Conservation (phyloP, 495 filamentous ascomycete genomes). For the Daldinia loculata region DNA sequence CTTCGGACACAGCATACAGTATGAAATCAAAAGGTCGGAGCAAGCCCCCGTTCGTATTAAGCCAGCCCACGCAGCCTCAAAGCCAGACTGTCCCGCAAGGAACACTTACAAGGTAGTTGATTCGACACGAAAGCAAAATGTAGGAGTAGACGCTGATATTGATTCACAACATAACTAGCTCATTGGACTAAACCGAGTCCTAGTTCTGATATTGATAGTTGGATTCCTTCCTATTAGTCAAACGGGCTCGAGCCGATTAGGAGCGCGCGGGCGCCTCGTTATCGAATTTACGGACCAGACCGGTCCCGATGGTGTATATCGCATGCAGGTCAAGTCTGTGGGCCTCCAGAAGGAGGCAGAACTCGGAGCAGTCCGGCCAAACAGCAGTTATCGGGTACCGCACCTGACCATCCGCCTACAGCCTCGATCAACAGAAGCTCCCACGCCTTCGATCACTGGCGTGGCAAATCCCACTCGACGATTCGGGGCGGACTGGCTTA, state of each 20-base stretch:
- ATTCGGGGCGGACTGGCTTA: slow-evolving; percentile 17
- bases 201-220: slow-evolving; percentile 32
- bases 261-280: slow-evolving; percentile 19
- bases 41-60: slow-evolving; percentile 7
- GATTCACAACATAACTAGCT: neutral
- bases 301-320: slow-evolving; percentile 22
- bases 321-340: slow-evolving; percentile 35
- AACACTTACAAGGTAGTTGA: neutral
- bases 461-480: slow-evolving; percentile 33
- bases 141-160: neutral
- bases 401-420: slow-evolving; percentile 34
- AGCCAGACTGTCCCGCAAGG: neutral
- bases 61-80: slow-evolving; percentile 17
- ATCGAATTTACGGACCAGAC: slow-evolving; percentile 13
- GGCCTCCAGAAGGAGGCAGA: slow-evolving; percentile 30
- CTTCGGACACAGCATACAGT: slow-evolving; percentile 5
- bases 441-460: slow-evolving; percentile 21
- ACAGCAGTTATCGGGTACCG: slow-evolving; percentile 38
- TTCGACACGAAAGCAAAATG: neutral
- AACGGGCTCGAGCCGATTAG: slow-evolving; percentile 13
- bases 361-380: slow-evolving; percentile 37
- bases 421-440: slow-evolving; percentile 30
- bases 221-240: slow-evolving; percentile 41
- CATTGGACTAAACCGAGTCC: slow-evolving; percentile 20
- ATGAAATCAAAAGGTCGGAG: slow-evolving; percentile 19